phyloP scores from a whole-genome alignment of 2,329 filamentous ascomycete species.

The Aspergillus tubingensis region DNA sequence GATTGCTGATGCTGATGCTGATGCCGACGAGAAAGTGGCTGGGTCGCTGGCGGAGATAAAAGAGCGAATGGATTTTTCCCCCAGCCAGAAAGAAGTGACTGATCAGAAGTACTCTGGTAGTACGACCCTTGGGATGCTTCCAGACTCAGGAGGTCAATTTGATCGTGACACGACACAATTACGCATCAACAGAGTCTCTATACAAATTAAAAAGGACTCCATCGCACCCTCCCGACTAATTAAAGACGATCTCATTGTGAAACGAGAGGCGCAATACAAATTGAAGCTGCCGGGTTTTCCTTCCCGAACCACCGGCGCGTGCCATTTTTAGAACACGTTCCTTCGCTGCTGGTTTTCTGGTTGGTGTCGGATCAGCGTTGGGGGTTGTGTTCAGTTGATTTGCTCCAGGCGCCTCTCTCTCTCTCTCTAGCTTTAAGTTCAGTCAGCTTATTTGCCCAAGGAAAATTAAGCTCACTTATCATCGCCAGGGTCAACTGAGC shows the following conservation, averaged over 20 bases:
- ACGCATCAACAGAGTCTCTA: not conserved
- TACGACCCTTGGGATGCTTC: too few species aligned
- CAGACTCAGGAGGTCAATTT: not conserved
- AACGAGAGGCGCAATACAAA: conserved; percentile 4
- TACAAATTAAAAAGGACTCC: conserved; percentile 5
- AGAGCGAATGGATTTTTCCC: too few species aligned
- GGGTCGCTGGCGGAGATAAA: not conserved
- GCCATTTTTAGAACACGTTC: conserved; percentile 13
- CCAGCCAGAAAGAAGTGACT: not conserved
- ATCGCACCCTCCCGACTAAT: conserved; percentile 5
- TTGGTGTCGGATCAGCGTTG: not conserved
- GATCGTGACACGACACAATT: not conserved
- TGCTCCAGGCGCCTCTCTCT: not conserved
- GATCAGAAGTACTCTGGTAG: too few species aligned
- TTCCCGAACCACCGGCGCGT: not conserved
- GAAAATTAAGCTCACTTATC: too few species aligned
- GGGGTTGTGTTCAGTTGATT: not conserved
- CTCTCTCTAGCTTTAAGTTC: not conserved
- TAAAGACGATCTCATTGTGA: conserved; percentile 8
- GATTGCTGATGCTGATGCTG: not conserved
- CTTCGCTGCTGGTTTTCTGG: not conserved
- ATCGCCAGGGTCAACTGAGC: too few species aligned
- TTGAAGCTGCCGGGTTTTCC: not conserved
- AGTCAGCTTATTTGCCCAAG: too few species aligned
- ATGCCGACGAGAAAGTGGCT: not conserved